Evolutionary conservation across 805 yeast species (phyloP), one percentile per base, ranked within the genome.

Genomic region (Zygosaccharomyces bisporus): DNA sequence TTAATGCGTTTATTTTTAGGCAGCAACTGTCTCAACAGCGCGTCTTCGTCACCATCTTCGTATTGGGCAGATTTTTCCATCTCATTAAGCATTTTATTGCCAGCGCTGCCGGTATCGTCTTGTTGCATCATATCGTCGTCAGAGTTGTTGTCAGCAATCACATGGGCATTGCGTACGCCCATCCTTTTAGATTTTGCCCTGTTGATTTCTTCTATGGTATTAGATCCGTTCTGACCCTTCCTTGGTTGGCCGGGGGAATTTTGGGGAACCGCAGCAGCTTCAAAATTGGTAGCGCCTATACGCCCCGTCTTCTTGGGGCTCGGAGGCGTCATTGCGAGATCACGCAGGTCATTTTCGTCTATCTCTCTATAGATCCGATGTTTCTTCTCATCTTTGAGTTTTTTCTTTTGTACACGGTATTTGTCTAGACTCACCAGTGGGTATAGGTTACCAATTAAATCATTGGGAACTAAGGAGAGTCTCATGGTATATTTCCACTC

Each of bases 241-340:
- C 97, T 77, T 32, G 99, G 99, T 66, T 93, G 99, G 1, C 98
- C 99, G 0, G 99, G 99, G 2, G 96, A 87, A 40, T 87, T 87
- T 52, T 77, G 76, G 4, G 98, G 99, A 14, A 93, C 89, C 3
- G 67, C 63, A n/a, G 51, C 41, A 3, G 51, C 31, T 56, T 53
- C 55, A 63, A 69, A 51, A 63, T 57, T 19, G 54, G 51, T 34
- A 56, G 61, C 6, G 3, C 31, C 31, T 66, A 9, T 9, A 21
- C 25, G 25, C 8, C 25, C 25, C 8, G 58, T 39, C 54, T 47
- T 58, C 64, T 58, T 47, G 52, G 68, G 51, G 60, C 69, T 54
- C 52, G 71, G 57, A 19, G 62, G 69, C n/a, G 64, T 63, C 55
- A 57, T 55, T 14, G 54, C 55, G 13, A 57, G 34, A 37, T 56